Evolutionary conservation across 139 green algal species (phyloP).

Genomic region (Coelastrella sp.): DNA sequence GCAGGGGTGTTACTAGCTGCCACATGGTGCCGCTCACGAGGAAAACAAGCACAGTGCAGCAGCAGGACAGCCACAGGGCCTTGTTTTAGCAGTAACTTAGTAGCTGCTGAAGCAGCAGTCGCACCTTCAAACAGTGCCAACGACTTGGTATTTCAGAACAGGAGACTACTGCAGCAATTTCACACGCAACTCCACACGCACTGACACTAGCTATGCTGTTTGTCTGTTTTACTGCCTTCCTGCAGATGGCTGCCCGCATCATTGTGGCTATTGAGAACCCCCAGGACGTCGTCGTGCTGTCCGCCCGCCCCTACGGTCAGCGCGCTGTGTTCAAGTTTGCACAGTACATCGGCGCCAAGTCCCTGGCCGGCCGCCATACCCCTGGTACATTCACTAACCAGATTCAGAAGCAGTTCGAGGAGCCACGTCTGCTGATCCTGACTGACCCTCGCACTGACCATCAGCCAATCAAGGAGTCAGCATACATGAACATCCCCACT

Average conservation of each 20-base stretch:
- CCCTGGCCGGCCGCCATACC: slow-evolving; percentile 97
- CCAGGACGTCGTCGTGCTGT: slow-evolving; percentile 77
- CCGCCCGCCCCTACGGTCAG: slow-evolving; percentile 95
- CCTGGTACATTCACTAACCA: slow-evolving; percentile 99
- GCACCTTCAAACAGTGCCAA: not conserved
- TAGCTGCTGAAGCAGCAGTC: not conserved
- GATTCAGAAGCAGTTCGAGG: slow-evolving; percentile 97
- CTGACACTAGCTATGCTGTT: not conserved
- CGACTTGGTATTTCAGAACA: not conserved
- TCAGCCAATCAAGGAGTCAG: slow-evolving; percentile 97
- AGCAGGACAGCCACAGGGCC: not conserved
- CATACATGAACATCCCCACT: slow-evolving; percentile 99
- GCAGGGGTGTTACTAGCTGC: not conserved
- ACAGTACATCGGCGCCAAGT: slow-evolving; percentile 96
- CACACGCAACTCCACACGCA: not conserved
- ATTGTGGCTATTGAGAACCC: slow-evolving; percentile 99
- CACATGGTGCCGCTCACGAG: not conserved
- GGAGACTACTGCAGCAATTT: not conserved
- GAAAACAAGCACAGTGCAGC: not conserved
- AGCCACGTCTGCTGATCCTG: slow-evolving; percentile 97
- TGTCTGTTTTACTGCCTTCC: not conserved
- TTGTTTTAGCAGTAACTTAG: not conserved
- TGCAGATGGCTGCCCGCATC: slow-evolving; percentile 94
- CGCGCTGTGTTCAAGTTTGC: slow-evolving; percentile 99
- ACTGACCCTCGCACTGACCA: slow-evolving; percentile 87